phyloP scores from a whole-genome alignment of 2,329 filamentous ascomycete species.

The Fusarium subglutinans region DNA sequence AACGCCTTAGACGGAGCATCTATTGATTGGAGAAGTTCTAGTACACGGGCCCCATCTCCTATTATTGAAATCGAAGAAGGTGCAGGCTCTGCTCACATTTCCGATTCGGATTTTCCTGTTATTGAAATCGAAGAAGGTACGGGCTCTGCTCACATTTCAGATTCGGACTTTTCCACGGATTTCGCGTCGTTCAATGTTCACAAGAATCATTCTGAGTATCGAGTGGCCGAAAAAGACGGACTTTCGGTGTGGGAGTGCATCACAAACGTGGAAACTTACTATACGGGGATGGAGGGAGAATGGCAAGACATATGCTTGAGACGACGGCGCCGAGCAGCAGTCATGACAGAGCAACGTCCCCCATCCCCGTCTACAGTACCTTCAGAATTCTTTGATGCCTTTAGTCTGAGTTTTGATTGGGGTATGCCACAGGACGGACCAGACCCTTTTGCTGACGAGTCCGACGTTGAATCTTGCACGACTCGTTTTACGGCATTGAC shows the following conservation, averaged over 20 bases:
- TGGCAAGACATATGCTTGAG: neutral
- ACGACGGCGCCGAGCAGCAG: neutral
- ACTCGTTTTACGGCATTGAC: neutral
- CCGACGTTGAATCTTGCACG: rapidly evolving
- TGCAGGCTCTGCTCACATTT: rapidly evolving
- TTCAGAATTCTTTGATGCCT: neutral
- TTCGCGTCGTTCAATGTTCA: rapidly evolving
- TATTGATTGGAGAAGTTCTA: neutral
- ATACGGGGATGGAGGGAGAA: neutral
- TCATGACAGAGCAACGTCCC: neutral
- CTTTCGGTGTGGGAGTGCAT: neutral
- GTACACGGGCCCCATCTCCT: neutral
- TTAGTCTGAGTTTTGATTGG: neutral
- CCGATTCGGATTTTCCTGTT: neutral
- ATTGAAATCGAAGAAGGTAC: rapidly evolving
- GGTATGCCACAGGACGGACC: too few relatives aligned
- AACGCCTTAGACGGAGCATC: neutral
- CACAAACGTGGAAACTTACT: neutral
- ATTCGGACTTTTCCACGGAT: rapidly evolving
- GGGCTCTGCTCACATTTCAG: neutral
- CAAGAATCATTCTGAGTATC: neutral
- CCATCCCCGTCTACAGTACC: neutral
- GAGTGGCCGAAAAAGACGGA: neutral
- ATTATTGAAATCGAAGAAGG: neutral
- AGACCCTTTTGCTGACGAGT: neutral